These are phyloP conservation scores for Ganoderma sinense DNA, from an alignment of 1,284 basidiomycete genomes.

Conservation along the genomic window DNA sequence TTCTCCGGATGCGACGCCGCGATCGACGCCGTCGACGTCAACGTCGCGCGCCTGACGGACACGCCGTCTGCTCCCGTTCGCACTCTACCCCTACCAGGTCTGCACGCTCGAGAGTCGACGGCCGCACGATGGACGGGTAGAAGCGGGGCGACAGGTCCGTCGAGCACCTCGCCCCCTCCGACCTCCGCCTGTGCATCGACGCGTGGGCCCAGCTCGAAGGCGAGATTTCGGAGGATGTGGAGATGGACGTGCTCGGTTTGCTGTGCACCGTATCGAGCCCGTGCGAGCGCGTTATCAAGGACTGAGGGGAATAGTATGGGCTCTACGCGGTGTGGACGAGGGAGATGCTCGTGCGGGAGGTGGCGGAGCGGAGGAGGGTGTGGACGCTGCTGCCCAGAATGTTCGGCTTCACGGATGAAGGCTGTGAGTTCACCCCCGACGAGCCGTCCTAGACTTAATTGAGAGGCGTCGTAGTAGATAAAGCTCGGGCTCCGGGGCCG, in stretches of 20 bases:
- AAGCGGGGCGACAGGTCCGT: neutral
- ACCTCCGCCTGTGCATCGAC: neutral
- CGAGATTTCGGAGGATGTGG: neutral
- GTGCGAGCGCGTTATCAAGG: neutral
- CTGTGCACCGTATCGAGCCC: neutral
- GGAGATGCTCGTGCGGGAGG: no score
- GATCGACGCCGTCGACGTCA: neutral
- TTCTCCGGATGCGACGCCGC: neutral
- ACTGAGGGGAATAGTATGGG: neutral
- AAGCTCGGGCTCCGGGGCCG: no score
- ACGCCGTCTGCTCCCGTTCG: neutral
- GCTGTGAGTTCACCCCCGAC: no score
- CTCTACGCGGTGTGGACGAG: neutral
- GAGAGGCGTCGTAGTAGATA: no score
- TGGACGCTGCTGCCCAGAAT: no score
- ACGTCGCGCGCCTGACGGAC: constrained; percentile 6
- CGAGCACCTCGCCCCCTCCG: neutral
- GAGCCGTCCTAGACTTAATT: no score
- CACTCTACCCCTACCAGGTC: constrained; percentile 4
- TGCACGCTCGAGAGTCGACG: neutral
- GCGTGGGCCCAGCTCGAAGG: neutral
- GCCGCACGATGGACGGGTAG: no score
- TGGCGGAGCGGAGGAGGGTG: no score
- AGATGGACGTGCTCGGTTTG: neutral
- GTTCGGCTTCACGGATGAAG: no score